A percentile compares a stretch with the other conserved stretches of the same genome.
phyloP scores from a whole-genome alignment of 2,329 filamentous ascomycete species.

The Pseudogymnoascus sp. region DNA sequence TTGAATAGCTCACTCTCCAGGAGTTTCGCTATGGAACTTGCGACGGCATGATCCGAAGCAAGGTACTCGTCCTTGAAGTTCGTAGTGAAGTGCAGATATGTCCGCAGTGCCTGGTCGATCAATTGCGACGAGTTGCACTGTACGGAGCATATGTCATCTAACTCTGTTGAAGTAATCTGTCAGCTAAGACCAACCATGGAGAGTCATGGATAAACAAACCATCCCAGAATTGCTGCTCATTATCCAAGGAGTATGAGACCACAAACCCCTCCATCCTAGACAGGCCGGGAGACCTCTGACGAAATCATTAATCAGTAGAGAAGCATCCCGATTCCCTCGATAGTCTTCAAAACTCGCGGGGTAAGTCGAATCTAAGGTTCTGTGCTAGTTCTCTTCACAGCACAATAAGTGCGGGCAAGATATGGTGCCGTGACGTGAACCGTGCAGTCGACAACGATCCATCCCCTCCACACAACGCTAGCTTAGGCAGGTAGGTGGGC shows the following conservation, averaged over 20 bases:
- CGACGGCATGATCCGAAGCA: slow-evolving; percentile 68
- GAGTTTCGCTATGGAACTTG: slow-evolving; percentile 70
- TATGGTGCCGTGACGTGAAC: slow-evolving; percentile 1
- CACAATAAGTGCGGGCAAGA: neutral
- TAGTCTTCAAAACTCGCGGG: slow-evolving; percentile 6
- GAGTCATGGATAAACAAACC: slow-evolving; percentile 43
- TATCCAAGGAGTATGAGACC: slow-evolving; percentile 59
- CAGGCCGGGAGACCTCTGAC: slow-evolving; percentile 4
- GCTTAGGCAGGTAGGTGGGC: neutral
- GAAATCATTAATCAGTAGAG: slow-evolving; percentile 7
- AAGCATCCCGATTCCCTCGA: slow-evolving; percentile 6
- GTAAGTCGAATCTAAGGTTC: neutral
- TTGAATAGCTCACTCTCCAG: slow-evolving; percentile 67
- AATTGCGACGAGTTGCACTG: slow-evolving; percentile 46
- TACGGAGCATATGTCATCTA: slow-evolving; percentile 55
- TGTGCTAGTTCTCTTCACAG: neutral
- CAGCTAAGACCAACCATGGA: slow-evolving; percentile 6
- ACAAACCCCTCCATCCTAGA: slow-evolving; percentile 49
- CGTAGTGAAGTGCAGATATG: slow-evolving; percentile 72
- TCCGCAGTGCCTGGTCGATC: slow-evolving; percentile 79
- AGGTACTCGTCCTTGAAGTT: slow-evolving; percentile 68
- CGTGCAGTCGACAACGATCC: neutral
- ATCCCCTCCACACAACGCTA: neutral
- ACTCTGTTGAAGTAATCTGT: slow-evolving; percentile 38
- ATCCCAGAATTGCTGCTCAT: slow-evolving; percentile 82